Conservation (phyloP, 495 filamentous ascomycete genomes). For the Monascus purpureus region DNA sequence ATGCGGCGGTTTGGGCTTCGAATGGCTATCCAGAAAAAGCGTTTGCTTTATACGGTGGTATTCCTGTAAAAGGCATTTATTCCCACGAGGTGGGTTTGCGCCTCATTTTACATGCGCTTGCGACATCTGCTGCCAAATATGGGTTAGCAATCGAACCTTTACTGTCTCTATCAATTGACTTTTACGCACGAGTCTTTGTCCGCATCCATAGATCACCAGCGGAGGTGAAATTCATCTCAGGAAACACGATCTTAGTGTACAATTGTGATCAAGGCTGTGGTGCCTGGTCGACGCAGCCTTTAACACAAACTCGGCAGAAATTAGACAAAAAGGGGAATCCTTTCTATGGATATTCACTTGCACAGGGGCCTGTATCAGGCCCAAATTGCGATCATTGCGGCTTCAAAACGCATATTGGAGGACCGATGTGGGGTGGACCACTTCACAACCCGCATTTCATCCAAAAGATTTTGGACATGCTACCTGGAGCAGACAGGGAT, state of each 20-base stretch:
- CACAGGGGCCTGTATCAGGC: constrained; percentile 48
- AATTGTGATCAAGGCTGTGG: constrained; percentile 83
- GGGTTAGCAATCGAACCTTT: constrained; percentile 86
- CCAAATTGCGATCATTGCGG: constrained; percentile 68
- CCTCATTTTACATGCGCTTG: constrained; percentile 67
- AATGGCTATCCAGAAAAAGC: constrained; percentile 86
- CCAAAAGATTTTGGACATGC: constrained; percentile 51
- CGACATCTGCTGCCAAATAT: constrained; percentile 66
- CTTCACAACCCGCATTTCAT: constrained; percentile 76
- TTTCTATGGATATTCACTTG: constrained; percentile 61
- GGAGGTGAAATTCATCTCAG: constrained; percentile 75
- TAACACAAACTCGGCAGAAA: constrained; percentile 50
- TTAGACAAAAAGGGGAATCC: constrained; percentile 53
- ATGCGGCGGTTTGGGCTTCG: constrained; percentile 87
- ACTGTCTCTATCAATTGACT: constrained; percentile 87
- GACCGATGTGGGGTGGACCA: constrained; percentile 89
- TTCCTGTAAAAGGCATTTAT: constrained; percentile 67
- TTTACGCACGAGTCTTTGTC: constrained; percentile 85
- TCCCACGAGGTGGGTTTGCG: constrained; percentile 85
- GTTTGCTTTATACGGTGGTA: constrained; percentile 79
- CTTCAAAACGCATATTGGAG: constrained; percentile 70
- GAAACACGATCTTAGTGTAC: constrained; percentile 87
- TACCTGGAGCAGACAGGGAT: constrained; percentile 44
- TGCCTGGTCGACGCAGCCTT: constrained; percentile 64
- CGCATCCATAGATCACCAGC: constrained; percentile 62